A percentile compares a stretch with the other conserved stretches of the same genome.
Conservation (phyloP, 257 asterid species). For the Penstemon eatonii region DNA sequence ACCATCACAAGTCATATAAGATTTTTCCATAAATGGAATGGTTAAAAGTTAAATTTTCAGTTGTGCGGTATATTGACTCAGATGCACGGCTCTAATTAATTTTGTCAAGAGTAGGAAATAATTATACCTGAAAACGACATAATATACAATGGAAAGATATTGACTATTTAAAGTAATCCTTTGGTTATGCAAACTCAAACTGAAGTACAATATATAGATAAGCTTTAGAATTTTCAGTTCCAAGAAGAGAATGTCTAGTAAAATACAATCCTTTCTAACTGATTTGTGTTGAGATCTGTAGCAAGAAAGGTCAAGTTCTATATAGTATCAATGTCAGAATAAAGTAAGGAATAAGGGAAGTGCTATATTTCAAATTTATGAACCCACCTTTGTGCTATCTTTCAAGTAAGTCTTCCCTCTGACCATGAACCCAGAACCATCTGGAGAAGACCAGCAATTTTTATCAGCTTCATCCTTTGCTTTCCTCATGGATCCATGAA, state of each 20-base stretch:
- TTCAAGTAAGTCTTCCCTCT: slow-evolving; percentile 93
- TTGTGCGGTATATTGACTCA: background rate
- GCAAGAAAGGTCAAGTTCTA: background rate
- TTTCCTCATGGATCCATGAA: slow-evolving; percentile 76
- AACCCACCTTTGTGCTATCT: slow-evolving; percentile 74
- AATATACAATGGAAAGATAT: background rate
- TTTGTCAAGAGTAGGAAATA: background rate
- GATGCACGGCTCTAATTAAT: background rate
- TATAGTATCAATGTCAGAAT: slow-evolving; percentile 15
- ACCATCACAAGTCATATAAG: background rate
- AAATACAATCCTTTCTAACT: background rate
- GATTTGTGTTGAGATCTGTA: background rate
- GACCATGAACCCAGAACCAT: slow-evolving; percentile 92
- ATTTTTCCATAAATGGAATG: background rate
- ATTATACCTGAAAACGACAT: background rate
- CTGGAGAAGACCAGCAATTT: slow-evolving; percentile 89
- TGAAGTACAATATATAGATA: background rate
- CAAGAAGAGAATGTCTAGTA: background rate
- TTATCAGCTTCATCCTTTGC: slow-evolving; percentile 72
- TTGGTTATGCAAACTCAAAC: slow-evolving; percentile 1
- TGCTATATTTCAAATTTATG: slow-evolving; percentile 11
- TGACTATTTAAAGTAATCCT: background rate
- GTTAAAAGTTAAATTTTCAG: background rate
- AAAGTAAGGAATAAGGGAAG: slow-evolving; percentile 18
- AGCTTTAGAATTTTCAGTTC: background rate